Conservation (phyloP, 2,329 filamentous ascomycete species). For the Volutella citrinella region DNA sequence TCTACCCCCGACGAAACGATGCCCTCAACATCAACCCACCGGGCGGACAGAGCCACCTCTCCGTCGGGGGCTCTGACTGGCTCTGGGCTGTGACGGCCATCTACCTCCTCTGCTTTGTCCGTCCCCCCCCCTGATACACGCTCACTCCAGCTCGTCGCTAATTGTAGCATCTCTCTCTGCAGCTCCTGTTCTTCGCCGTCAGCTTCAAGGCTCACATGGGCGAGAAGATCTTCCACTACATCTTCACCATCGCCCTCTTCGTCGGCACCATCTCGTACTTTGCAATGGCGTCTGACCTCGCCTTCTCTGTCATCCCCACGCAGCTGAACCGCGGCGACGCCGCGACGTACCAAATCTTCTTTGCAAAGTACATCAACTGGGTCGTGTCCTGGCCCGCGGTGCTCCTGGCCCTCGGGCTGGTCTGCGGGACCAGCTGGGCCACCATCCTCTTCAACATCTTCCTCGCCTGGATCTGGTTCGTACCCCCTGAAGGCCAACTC, state of each 20-base stretch:
- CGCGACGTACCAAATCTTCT: constrained; percentile 49
- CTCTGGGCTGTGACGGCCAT: constrained; percentile 52
- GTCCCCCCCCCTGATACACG: constrained; percentile 13
- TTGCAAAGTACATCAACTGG: constrained; percentile 55
- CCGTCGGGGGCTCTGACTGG: constrained; percentile 50
- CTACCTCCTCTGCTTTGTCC: constrained; percentile 44
- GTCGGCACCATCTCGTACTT: constrained; percentile 50
- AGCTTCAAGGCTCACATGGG: constrained; percentile 41
- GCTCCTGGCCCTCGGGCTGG: constrained; percentile 45
- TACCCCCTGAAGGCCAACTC: not conserved
- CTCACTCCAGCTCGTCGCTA: not conserved
- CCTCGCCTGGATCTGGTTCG: constrained; percentile 47
- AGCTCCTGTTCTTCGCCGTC: constrained; percentile 40
- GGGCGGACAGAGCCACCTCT: constrained; percentile 36
- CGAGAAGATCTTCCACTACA: constrained; percentile 56
- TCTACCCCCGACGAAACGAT: constrained; percentile 44
- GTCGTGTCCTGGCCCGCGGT: constrained; percentile 46
- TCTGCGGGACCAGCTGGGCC: constrained; percentile 53
- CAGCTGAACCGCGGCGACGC: constrained; percentile 16
- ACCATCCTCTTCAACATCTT: constrained; percentile 50
- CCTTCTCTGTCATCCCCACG: constrained; percentile 38
- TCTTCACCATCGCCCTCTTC: constrained; percentile 48
- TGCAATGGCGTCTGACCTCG: constrained; percentile 50
- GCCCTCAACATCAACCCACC: constrained; percentile 41
- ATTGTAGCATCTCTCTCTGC: not conserved